Evolutionary conservation across 495 filamentous ascomycete species (phyloP).

Genomic region (Penicillium lividum): DNA sequence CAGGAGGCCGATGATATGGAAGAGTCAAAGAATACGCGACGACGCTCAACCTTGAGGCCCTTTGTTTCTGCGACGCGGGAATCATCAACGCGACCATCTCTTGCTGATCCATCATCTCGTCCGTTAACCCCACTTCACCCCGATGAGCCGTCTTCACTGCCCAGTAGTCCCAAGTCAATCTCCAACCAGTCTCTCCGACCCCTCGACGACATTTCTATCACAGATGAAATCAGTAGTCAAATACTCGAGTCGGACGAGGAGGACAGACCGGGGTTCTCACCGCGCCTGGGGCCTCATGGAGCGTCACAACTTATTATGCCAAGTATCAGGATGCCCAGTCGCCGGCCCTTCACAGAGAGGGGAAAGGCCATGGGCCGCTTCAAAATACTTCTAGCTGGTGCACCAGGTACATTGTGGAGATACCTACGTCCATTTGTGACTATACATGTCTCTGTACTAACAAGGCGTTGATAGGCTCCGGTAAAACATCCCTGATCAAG

Average conservation of each 20-base stretch:
- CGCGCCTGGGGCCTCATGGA: conserved; percentile 40
- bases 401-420: conserved; percentile 59
- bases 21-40: conserved; percentile 24
- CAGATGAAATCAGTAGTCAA: conserved; percentile 52
- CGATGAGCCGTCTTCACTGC: conserved; percentile 48
- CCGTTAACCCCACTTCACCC: conserved; percentile 50
- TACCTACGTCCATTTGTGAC: not conserved
- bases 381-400: conserved; percentile 85
- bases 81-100: conserved; percentile 22
- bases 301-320: conserved; percentile 96
- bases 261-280: conserved; percentile 30
- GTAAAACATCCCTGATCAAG: conserved; percentile 90
- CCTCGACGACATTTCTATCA: conserved; percentile 52
- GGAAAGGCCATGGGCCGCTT: conserved; percentile 83
- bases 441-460: not conserved
- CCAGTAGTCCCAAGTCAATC: conserved; percentile 54
- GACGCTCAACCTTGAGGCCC: conserved; percentile 42
- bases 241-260: conserved; percentile 51
- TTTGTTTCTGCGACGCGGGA: conserved; percentile 24
- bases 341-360: conserved; percentile 85
- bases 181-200: conserved; percentile 51
- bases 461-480: conserved; percentile 48
- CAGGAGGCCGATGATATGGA: conserved; percentile 28
- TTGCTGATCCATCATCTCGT: conserved; percentile 34
- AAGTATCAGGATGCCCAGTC: conserved; percentile 90